A percentile compares a stretch with the other conserved stretches of the same genome.
Evolutionary conservation across 2,329 filamentous ascomycete genomes (phyloP).

Genomic region (Colletotrichum filicis): DNA sequence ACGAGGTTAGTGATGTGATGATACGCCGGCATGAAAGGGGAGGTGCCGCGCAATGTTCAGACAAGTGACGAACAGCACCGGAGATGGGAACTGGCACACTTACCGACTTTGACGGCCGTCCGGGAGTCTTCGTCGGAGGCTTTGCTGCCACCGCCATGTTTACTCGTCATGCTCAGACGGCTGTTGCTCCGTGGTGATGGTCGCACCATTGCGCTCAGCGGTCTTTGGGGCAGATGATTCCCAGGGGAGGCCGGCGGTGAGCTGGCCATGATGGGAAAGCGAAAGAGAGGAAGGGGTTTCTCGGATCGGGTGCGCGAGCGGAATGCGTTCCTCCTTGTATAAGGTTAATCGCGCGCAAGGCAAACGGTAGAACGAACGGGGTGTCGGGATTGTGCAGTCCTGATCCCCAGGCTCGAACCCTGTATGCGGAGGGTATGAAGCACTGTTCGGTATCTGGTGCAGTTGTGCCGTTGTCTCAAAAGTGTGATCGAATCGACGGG

Average conservation of each 20-base stretch:
- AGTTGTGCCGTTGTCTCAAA: constrained; percentile 30
- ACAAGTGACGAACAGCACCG: background rate
- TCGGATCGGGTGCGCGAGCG: constrained; percentile 31
- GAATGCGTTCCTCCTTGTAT: constrained; percentile 25
- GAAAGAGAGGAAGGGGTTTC: constrained; percentile 25
- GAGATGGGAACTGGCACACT: constrained; percentile 51
- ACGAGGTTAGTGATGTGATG: constrained; percentile 30
- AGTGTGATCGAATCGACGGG: constrained; percentile 21
- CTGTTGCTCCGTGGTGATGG: constrained; percentile 80
- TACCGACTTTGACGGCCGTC: constrained; percentile 96
- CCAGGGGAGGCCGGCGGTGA: constrained; percentile 77
- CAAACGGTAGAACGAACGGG: constrained; percentile 17
- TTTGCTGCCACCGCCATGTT: constrained; percentile 78
- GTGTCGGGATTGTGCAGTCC: constrained; percentile 24
- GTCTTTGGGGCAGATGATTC: constrained; percentile 67
- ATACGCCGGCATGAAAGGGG: constrained; percentile 12
- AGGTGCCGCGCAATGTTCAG: constrained; percentile 4
- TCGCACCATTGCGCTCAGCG: constrained; percentile 84
- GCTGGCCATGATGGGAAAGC: constrained; percentile 65
- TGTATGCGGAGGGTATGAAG: constrained; percentile 20
- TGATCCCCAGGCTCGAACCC: constrained; percentile 24
- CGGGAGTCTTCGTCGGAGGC: constrained; percentile 90
- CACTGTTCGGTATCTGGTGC: constrained; percentile 23
- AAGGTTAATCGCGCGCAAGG: constrained; percentile 14
- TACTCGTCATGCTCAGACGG: constrained; percentile 86